Percentiles rank a stretch among this genome's conserved stretches.
These are phyloP conservation scores for Musa balbisiana DNA, from an alignment of 202 grass and related monocot genomes.

Conservation along the genomic window DNA sequence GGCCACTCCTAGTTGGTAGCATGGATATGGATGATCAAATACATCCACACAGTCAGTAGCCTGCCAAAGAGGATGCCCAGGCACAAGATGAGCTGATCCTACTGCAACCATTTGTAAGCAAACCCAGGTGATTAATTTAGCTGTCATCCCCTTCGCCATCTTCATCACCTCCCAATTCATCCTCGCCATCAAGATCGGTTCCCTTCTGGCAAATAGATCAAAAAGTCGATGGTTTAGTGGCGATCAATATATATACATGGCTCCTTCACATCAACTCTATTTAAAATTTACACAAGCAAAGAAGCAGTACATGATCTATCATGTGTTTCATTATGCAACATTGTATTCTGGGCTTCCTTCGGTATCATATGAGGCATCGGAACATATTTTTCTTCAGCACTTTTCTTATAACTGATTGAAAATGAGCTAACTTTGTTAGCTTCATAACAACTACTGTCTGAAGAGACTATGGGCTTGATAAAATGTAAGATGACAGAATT, in stretches of 20 bases:
- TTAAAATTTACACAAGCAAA: not conserved
- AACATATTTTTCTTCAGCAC: too few species aligned
- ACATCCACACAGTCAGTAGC: too few species aligned
- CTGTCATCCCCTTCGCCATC: slow-evolving; percentile 30
- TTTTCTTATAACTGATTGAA: too few species aligned
- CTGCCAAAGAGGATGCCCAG: not conserved
- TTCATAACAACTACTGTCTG: too few species aligned
- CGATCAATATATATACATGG: too few species aligned
- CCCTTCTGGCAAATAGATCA: slow-evolving; percentile 32
- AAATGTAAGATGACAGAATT: not conserved
- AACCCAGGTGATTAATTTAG: not conserved
- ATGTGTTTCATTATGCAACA: too few species aligned
- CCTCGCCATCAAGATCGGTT: slow-evolving; percentile 37
- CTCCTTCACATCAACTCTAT: too few species aligned
- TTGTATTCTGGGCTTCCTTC: too few species aligned
- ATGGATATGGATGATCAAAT: too few species aligned
- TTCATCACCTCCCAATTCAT: slow-evolving; percentile 18
- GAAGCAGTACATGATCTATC: not conserved
- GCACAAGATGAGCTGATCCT: not conserved
- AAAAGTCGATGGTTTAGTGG: not conserved
- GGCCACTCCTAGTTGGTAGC: not conserved
- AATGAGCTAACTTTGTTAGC: too few species aligned
- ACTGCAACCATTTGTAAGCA: not conserved
- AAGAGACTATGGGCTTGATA: too few species aligned
- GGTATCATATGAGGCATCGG: too few species aligned